Evolutionary conservation across 495 filamentous ascomycete species (phyloP).

Genomic region (Penicillium taxi): DNA sequence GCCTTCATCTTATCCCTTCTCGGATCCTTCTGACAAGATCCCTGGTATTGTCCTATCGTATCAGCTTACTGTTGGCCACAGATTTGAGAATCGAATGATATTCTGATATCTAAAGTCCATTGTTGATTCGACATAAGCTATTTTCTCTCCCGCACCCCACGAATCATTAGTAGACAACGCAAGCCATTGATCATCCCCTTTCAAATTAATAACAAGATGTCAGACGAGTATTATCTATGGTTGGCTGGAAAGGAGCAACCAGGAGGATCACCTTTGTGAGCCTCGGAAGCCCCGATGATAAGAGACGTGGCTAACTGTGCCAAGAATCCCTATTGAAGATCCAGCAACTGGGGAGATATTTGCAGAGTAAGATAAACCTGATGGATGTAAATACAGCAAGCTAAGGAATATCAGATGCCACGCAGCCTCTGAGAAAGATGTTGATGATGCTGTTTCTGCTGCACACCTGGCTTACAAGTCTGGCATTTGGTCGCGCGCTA

Average conservation of each 20-base stretch:
- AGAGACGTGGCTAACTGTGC: not conserved
- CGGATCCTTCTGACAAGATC: too few relatives aligned
- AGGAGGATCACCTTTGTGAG: slow-evolving; percentile 1
- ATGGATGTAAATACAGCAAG: not conserved
- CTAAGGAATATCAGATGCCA: slow-evolving; percentile 19
- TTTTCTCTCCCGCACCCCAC: too few relatives aligned
- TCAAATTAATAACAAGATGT: too few relatives aligned
- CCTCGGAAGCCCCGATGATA: not conserved
- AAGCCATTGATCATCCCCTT: too few relatives aligned
- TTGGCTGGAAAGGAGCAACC: slow-evolving; percentile 1
- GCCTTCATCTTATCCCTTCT: too few relatives aligned
- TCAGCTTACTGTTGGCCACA: too few relatives aligned
- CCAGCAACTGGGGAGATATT: slow-evolving; percentile 18
- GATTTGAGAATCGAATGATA: too few relatives aligned
- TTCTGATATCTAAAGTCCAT: too few relatives aligned
- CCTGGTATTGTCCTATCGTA: too few relatives aligned
- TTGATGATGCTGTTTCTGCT: slow-evolving; percentile 35
- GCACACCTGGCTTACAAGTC: slow-evolving; percentile 45
- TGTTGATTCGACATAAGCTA: too few relatives aligned
- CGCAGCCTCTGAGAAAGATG: slow-evolving; percentile 41
- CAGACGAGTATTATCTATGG: slow-evolving; percentile 4
- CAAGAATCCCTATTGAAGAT: slow-evolving; percentile 18
- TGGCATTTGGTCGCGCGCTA: slow-evolving; percentile 51
- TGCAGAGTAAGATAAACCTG: slow-evolving; percentile 8
- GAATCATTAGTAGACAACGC: too few relatives aligned